A percentile compares a stretch with the other conserved stretches of the same genome.
Evolutionary conservation across 2,329 filamentous ascomycete genomes (phyloP).

Genomic region (Coleophoma eucalyptorum): DNA sequence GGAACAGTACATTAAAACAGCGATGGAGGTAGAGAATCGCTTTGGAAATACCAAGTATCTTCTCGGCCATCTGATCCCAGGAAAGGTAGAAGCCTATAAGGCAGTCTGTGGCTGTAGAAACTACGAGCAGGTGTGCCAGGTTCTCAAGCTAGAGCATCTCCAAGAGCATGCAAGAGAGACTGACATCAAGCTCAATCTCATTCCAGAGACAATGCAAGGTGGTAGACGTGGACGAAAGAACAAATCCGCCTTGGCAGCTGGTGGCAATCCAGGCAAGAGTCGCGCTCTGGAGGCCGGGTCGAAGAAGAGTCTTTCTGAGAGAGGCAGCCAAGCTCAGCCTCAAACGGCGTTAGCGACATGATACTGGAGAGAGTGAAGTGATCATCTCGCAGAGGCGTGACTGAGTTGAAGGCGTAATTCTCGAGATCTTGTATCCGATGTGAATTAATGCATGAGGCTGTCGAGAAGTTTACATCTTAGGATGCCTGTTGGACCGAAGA

Average conservation of each 20-base stretch:
- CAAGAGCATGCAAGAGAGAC: conserved; percentile 58
- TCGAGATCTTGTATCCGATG: too few relatives aligned
- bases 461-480: too few relatives aligned
- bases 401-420: too few relatives aligned
- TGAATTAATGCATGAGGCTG: too few relatives aligned
- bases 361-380: neutral
- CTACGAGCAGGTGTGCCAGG: conserved; percentile 66
- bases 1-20: conserved; percentile 66
- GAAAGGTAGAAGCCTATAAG: conserved; percentile 64
- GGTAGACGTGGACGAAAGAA: conserved; percentile 19
- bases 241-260: conserved; percentile 41
- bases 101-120: conserved; percentile 62
- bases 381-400: too few relatives aligned
- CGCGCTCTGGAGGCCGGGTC: conserved; percentile 15
- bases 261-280: conserved; percentile 39
- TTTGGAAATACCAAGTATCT: conserved; percentile 93
- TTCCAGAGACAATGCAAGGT: conserved; percentile 12
- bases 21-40: conserved; percentile 77
- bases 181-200: conserved; percentile 41
- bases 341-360: neutral
- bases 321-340: conserved; percentile 1
- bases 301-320: conserved; percentile 13
- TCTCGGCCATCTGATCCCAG: conserved; percentile 80
- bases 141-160: conserved; percentile 62
- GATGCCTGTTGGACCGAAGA: too few relatives aligned